A percentile compares a stretch with the other conserved stretches of the same genome.
phyloP scores from a whole-genome alignment of 1,139 yeast genomes.

The Pichia sp. region DNA sequence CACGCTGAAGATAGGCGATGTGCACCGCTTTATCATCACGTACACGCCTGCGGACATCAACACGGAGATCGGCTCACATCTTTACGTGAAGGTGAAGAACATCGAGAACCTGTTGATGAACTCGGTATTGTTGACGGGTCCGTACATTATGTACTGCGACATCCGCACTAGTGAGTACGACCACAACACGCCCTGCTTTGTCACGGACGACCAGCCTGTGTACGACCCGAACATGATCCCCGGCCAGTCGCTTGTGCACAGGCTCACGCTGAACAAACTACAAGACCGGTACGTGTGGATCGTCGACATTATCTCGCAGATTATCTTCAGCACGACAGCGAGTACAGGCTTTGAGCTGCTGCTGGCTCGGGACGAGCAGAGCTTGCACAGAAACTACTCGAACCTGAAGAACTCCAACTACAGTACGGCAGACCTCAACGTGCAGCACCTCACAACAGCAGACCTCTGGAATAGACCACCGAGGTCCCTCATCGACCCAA shows the following conservation, averaged over 20 bases:
- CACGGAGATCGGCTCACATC: conserved; percentile 17
- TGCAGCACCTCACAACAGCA: conserved; percentile 54
- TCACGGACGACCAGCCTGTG: conserved; percentile 59
- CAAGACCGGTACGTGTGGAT: conserved; percentile 62
- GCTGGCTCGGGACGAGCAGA: conserved; percentile 49
- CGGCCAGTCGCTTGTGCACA: conserved; percentile 47
- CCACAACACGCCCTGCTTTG: conserved; percentile 48
- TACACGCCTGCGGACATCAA: conserved; percentile 25
- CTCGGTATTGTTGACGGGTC: conserved; percentile 89
- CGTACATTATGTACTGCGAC: conserved; percentile 83
- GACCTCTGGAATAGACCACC: conserved; percentile 76
- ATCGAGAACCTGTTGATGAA: conserved; percentile 69
- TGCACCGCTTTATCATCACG: conserved; percentile 40
- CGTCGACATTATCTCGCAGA: conserved; percentile 82
- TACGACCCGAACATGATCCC: conserved; percentile 55
- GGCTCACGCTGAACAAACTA: conserved; percentile 48
- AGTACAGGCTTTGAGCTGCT: conserved; percentile 66
- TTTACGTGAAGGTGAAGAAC: conserved; percentile 71
- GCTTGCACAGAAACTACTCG: conserved; percentile 38
- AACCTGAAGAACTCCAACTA: conserved; percentile 30
- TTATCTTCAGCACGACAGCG: conserved; percentile 68
- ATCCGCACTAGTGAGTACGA: conserved; percentile 63
- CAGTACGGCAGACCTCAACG: conserved; percentile 30
- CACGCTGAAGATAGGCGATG: conserved; percentile 53
- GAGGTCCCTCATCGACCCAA: conserved; percentile 25